phyloP scores from a whole-genome alignment of 2,329 filamentous ascomycete species.

The Pestalotiopsis sp. region DNA sequence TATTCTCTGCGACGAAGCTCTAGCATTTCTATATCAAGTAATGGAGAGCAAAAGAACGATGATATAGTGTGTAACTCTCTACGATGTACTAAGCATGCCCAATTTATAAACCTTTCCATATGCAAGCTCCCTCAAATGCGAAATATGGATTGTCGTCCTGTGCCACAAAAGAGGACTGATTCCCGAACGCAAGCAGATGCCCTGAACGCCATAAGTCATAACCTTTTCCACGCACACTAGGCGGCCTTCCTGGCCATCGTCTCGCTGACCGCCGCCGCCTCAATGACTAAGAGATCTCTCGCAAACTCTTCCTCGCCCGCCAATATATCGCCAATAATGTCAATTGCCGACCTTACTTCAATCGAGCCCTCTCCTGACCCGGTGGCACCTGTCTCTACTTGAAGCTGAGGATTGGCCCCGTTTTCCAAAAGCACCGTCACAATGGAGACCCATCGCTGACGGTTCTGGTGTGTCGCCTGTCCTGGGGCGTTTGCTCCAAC shows the following conservation, averaged over 20 bases:
- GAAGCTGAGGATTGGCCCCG: constrained; percentile 7
- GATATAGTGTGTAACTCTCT: no score
- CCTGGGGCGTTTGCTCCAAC: neutral
- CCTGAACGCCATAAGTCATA: neutral
- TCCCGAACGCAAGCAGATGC: neutral
- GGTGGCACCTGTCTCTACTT: constrained; percentile 1
- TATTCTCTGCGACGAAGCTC: no score
- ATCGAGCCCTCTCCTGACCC: neutral
- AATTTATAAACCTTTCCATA: no score
- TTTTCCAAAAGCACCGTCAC: constrained; percentile 1
- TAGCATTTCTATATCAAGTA: no score
- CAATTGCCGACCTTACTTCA: constrained; percentile 7
- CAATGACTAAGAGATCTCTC: constrained; percentile 7
- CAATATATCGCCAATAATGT: constrained; percentile 5
- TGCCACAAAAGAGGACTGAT: neutral
- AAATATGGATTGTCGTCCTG: no score
- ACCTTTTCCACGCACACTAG: neutral
- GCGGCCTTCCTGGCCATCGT: neutral
- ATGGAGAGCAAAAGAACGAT: no score
- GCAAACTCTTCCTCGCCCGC: constrained; percentile 10
- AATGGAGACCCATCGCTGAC: constrained; percentile 6
- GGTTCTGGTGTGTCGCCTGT: constrained; percentile 1
- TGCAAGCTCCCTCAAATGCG: no score
- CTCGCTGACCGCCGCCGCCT: constrained; percentile 2
- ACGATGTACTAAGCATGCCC: no score